Evolutionary conservation across 345 rosid genomes (phyloP), one percentile per base, ranked within the genome.

Genomic region (Salix suchowensis): DNA sequence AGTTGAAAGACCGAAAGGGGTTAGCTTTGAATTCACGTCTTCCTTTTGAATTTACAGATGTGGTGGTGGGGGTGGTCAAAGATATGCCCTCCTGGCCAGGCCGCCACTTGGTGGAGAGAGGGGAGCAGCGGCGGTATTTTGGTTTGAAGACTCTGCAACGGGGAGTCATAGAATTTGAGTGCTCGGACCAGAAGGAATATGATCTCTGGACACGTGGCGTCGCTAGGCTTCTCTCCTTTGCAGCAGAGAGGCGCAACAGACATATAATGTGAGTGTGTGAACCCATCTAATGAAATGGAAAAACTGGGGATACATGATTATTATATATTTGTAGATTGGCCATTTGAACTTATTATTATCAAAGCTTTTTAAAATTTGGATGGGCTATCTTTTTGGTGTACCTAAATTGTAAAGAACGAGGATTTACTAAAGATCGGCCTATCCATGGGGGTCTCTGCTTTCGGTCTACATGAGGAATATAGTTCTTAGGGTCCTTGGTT

Each of bases 181-280:
- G 97, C 85, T 61, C 74, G 74, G 91, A 74, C 84, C 97, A 91
- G 85, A 91, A 84, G 68, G 98, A 96, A 68, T 89, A 93, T 71
- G 97, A 96, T 77, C 72, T 89, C 48, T 96, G 97, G 97, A 92
- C 99, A 74, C 93, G 89, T 50, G 98, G 98, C n/a, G 94, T 96
- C 13, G 75, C 96, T 4, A 91, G 94, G 77, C 98, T 92, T 40
- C 91, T 96, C 65, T 72, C 89, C 39, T 73, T 92, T 55, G 91
- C 89, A 66, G 87, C 89, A 3, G 96, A 91, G 67, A 88, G 55
- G 88, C 83, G 71, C 83, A 79, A 62, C 58, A 85, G 89, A 81
- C 90, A 87, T 72, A 85, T 89, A 81, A 28, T 84, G 68, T 91
- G 86, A 92, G 46, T 2, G 46, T 42, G 46, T 36, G 37, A 36